phyloP scores from a whole-genome alignment of 78 protist species.

The Emiliania huxleyi region DNA sequence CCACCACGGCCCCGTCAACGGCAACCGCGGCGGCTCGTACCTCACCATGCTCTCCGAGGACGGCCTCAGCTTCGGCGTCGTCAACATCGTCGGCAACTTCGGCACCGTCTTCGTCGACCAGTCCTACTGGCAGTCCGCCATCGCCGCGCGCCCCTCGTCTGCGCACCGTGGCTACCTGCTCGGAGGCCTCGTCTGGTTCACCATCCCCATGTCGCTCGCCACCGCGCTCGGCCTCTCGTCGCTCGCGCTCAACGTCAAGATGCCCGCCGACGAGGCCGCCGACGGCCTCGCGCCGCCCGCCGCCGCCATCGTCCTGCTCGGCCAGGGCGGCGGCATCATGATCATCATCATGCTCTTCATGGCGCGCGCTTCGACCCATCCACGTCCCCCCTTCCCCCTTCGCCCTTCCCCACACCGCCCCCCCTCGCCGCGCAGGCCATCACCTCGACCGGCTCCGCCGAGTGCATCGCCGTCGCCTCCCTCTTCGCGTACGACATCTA shows the following conservation, averaged over 20 bases:
- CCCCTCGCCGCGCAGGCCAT: conserved; percentile 13
- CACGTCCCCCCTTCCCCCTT: too few relatives aligned
- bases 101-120: conserved; percentile 48
- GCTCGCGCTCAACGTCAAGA: too few relatives aligned
- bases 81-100: conserved; percentile 26
- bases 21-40: conserved; percentile 6
- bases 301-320: background rate
- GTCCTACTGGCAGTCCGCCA: too few relatives aligned
- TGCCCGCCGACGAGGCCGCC: background rate
- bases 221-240: too few relatives aligned
- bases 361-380: conserved; percentile 32
- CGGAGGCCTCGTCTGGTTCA: conserved; percentile 33
- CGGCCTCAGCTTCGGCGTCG: conserved; percentile 47
- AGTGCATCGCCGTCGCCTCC: too few relatives aligned
- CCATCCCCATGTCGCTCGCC: conserved; percentile 42
- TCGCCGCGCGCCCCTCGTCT: background rate
- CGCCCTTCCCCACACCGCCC: too few relatives aligned
- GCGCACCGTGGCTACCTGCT: conserved; percentile 21
- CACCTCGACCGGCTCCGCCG: too few relatives aligned
- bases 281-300: background rate
- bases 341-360: background rate
- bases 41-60: conserved; percentile 5
- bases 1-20: background rate
- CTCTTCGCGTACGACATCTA: too few relatives aligned
- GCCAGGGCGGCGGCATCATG: background rate